Evolutionary conservation across 768 basidiomycete species (phyloP), one percentile per base, ranked within the genome.

Genomic region (Trametes elegans): DNA sequence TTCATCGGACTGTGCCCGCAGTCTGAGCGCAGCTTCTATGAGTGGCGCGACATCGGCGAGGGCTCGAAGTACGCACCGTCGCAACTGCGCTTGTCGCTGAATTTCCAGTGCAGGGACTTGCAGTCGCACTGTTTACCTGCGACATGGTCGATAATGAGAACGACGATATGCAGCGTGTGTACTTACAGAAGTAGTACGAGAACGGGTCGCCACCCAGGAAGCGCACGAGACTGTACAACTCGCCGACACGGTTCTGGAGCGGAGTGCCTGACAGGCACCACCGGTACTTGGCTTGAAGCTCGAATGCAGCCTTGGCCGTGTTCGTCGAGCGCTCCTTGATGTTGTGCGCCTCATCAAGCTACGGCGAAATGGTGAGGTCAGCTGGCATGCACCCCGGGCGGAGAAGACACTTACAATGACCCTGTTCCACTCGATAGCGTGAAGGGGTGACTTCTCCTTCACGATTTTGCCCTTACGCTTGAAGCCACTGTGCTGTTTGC

Each of bases 191-290:
- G 72, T 95, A 96, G 70, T 81, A 90, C 3, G 92, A 86, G 67
- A 92, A 94, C 0, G 92, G 93, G 68, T 94, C 90, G 26, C 90
- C 91, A n/a, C 93, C 93, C 47, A 96, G 71, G 74, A 98, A 97
- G 58, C 90, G 78, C 40, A 98, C 83, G 36, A 97, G 80, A 69
- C 94, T 97, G 74, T 99, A 99, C 45, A 99, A 73, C 68, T 99
- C 97, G 60, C 97, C 97, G n/a, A 99, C 97, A 61, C 97, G 87
- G 66, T 98, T 98, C 70, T 99, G 96, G 8, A 99, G 75, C 0
- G 96, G 96, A 6, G 96, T 98, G 5, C 95, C 95, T 28, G 94
- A 97, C 26, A 99, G 76, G 72, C 97, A 99, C 97, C 97, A 99
- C 56, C 83, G 84, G 61, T 82, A 92, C 44, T 81, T 81, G 50